A percentile compares a stretch with the other conserved stretches of the same genome.
These are phyloP conservation scores for Limnanthes douglasii DNA, from an alignment of 345 rosid species.

Conservation along the genomic window DNA sequence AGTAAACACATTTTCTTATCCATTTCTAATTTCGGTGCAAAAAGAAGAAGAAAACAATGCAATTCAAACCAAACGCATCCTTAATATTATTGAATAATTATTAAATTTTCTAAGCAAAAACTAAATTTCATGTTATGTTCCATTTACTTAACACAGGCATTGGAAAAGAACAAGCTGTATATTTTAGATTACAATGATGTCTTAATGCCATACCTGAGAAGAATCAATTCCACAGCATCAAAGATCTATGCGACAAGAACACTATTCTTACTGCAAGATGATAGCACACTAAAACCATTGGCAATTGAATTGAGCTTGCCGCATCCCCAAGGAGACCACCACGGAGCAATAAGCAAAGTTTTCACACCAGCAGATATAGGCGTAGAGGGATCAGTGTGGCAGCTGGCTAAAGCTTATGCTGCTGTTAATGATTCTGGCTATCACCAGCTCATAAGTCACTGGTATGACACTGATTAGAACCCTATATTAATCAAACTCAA, in stretches of 20 bases:
- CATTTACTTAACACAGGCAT: conserved; percentile 35
- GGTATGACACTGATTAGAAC: conserved; percentile 28
- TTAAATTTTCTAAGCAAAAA: too few species aligned
- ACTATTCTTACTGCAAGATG: conserved; percentile 47
- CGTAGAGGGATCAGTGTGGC: conserved; percentile 58
- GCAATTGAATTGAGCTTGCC: conserved; percentile 85
- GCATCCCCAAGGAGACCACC: conserved; percentile 54
- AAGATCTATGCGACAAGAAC: conserved; percentile 83
- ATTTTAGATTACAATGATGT: conserved; percentile 77
- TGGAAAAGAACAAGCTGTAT: conserved; percentile 35
- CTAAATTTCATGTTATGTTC: background rate
- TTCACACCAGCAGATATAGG: conserved; percentile 58
- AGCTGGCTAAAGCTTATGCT: conserved; percentile 82
- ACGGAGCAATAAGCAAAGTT: conserved; percentile 60
- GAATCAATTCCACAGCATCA: conserved; percentile 59
- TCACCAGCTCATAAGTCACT: conserved; percentile 87
- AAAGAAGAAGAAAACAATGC: too few species aligned
- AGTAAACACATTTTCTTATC: too few species aligned
- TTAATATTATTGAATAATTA: too few species aligned
- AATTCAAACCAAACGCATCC: too few species aligned
- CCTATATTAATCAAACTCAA: too few species aligned
- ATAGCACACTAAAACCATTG: conserved; percentile 60
- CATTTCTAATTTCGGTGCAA: too few species aligned
- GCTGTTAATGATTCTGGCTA: conserved; percentile 85
- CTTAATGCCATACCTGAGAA: conserved; percentile 52